Evolutionary conservation across 306 rosid genomes (phyloP), one percentile per base, ranked within the genome.

Genomic region (Vigna radiata): DNA sequence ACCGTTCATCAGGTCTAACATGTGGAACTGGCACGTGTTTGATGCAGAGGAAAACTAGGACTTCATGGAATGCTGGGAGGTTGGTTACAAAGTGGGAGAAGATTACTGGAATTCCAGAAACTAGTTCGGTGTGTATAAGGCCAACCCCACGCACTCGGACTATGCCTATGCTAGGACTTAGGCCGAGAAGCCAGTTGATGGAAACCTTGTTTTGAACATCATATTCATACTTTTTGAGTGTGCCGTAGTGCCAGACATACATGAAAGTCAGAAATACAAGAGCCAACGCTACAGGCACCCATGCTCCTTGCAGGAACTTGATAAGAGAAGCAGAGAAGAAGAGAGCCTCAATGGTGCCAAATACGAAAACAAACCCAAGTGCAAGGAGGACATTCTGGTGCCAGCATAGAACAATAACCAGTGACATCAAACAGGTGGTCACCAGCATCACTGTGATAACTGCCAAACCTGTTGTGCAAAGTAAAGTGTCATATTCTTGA

Each of bases 371-470:
- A 56, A 95, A 95, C 55, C 80, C 73, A 71, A 95, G 85, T 7
- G 97, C 96, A 39, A 90, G 73, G 36, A 90, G 41, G 46, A 95
- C 85, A 49, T 87, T 89, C 25, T 43, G 87, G 75, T 85, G 88
- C 98, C 98, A 95, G 87, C 96, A 89, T 18, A 95, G 85, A 62
- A 92, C 96, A 19, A 95, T 89, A 73, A 92, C 91, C 44, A 92
- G 89, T 48, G 98, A 95, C 98, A 95, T 95, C 82, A 95, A 83
- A 91, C 96, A 90, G 25, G 97, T 95, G 47, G 98, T 95, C 66
- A 95, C 98, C 86, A 95, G 86, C 97, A 95, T 95, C 72, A 92
- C 98, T 10, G 96, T 92, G 49, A 95, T 95, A 76, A 95, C 97
- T 47, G 96, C 97, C 87, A 95, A 87, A 83, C 98, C 98, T 95